Evolutionary conservation across 257 asterid species (phyloP).

Genomic region (Solanum etuberosum): DNA sequence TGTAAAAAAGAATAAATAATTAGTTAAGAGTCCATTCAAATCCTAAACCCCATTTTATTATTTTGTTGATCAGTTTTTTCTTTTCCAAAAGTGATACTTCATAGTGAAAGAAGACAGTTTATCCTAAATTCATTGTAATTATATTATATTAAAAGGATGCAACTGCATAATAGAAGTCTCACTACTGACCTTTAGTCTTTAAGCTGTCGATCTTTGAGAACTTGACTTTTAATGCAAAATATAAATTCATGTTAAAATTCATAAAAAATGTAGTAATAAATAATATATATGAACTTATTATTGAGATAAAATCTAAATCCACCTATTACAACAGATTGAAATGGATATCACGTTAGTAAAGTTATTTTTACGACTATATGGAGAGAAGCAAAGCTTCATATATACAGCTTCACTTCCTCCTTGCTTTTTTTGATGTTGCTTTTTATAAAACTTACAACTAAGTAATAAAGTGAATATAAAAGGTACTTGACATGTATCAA

Average conservation of each 20-base stretch:
- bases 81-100: neutral
- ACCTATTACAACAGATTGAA: neutral
- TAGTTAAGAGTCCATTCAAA: neutral
- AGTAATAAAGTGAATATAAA: neutral
- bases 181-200: neutral
- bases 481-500: neutral
- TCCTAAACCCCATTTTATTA: neutral
- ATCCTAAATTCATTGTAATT: neutral
- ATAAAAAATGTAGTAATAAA: no score
- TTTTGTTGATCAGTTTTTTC: neutral
- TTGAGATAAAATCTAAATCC: neutral
- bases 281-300: no score
- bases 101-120: neutral
- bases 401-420: neutral
- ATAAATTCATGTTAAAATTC: neutral
- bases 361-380: neutral
- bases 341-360: neutral
- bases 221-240: neutral
- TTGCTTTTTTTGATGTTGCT: neutral
- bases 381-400: neutral
- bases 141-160: neutral
- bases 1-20: neutral
- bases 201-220: accelerated
- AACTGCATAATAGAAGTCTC: neutral
- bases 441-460: neutral